Evolutionary conservation across 495 filamentous ascomycete genomes (phyloP).

Genomic region (Aspergillus nidulans): DNA sequence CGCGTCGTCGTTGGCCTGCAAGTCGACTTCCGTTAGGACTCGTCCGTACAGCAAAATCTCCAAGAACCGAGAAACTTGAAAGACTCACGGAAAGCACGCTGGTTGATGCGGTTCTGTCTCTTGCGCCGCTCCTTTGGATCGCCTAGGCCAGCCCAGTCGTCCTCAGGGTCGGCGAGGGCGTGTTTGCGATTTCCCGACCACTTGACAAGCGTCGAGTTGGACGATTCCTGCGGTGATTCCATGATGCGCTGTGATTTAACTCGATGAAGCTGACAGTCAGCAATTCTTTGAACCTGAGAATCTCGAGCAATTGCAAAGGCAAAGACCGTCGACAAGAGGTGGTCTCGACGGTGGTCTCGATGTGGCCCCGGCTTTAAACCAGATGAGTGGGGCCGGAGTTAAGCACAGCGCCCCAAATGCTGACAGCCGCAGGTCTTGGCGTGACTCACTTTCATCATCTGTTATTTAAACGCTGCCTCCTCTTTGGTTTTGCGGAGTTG

Average conservation of each 20-base stretch:
- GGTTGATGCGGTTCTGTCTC: constrained; percentile 43
- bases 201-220: neutral
- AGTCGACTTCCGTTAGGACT: neutral
- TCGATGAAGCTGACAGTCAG: neutral
- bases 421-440: neutral
- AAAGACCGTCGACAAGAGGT: neutral
- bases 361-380: neutral
- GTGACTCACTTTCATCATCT: constrained; percentile 5
- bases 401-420: neutral
- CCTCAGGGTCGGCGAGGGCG: constrained; percentile 5
- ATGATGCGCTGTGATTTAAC: neutral
- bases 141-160: constrained; percentile 38
- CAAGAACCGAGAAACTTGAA: neutral
- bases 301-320: neutral
- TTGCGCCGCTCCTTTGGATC: constrained; percentile 36
- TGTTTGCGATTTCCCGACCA: neutral
- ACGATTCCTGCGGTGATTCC: neutral
- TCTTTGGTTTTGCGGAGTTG: neutral
- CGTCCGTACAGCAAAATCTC: neutral
- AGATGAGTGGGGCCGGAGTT: constrained; percentile 5
- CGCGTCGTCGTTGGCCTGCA: constrained; percentile 22
- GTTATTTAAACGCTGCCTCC: constrained; percentile 3
- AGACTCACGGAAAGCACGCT: constrained; percentile 36
- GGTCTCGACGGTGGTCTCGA: neutral
- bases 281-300: neutral